Conservation (phyloP, 2,329 filamentous ascomycete genomes). For the Curvularia sp. region DNA sequence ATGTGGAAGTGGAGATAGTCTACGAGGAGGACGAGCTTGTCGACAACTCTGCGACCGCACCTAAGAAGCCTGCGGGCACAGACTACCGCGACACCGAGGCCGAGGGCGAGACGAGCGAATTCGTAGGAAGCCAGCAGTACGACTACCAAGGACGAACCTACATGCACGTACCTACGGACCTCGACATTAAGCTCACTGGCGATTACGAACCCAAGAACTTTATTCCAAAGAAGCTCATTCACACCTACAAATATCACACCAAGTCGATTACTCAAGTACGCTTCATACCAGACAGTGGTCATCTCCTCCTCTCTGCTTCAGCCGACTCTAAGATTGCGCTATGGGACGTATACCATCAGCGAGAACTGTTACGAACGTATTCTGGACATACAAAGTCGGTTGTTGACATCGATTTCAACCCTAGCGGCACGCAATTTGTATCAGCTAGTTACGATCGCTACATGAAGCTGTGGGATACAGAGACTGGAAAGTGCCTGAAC, state of each 20-base stretch:
- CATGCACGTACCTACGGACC: conserved; percentile 87
- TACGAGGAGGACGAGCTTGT: conserved; percentile 77
- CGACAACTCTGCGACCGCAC: conserved; percentile 66
- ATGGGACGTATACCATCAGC: conserved; percentile 91
- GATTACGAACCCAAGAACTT: conserved; percentile 84
- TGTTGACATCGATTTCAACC: conserved; percentile 88
- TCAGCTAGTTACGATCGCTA: conserved; percentile 92
- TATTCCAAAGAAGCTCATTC: conserved; percentile 91
- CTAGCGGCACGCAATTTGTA: conserved; percentile 81
- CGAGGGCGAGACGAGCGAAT: conserved; percentile 77
- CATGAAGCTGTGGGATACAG: conserved; percentile 98
- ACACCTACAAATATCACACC: conserved; percentile 84
- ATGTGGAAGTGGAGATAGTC: conserved; percentile 75
- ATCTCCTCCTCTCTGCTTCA: conserved; percentile 86
- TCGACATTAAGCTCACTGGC: conserved; percentile 68
- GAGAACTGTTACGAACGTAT: conserved; percentile 89
- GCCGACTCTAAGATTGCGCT: conserved; percentile 92
- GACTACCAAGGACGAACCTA: conserved; percentile 97
- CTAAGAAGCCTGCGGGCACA: conserved; percentile 62
- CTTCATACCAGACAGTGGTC: conserved; percentile 88
- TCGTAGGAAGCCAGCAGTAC: conserved; percentile 81
- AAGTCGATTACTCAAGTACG: conserved; percentile 88
- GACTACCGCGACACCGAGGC: conserved; percentile 58
- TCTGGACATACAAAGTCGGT: conserved; percentile 88
- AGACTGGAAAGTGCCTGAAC: conserved; percentile 85